Evolutionary conservation across 108 stramenopile genomes (phyloP).

Genomic region (Cyclotella baltica): DNA sequence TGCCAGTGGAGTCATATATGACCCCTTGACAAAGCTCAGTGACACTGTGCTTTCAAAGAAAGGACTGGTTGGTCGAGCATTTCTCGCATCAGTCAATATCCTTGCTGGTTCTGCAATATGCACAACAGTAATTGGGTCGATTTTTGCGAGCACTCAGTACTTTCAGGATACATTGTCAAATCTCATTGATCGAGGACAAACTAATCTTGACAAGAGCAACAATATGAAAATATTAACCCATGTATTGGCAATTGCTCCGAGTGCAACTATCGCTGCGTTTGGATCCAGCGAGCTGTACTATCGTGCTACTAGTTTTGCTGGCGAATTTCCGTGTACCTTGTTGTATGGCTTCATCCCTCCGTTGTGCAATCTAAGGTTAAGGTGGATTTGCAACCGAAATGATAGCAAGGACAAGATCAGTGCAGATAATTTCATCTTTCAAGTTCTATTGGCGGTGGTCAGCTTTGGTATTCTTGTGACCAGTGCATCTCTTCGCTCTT

Average conservation of each 20-base stretch:
- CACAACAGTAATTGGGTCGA: slow-evolving; percentile 40
- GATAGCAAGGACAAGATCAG: neutral
- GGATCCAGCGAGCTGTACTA: slow-evolving; percentile 38
- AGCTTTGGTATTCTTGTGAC: neutral
- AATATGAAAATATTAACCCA: slow-evolving; percentile 9
- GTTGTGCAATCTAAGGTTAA: slow-evolving; percentile 35
- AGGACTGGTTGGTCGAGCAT: slow-evolving; percentile 21
- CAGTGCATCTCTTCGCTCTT: neutral
- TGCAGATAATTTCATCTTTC: too few species aligned
- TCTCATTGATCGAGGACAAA: neutral
- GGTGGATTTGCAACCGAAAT: slow-evolving; percentile 14
- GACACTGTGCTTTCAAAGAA: slow-evolving; percentile 16
- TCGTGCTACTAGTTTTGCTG: slow-evolving; percentile 40
- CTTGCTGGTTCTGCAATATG: slow-evolving; percentile 46
- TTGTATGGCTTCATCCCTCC: slow-evolving; percentile 38
- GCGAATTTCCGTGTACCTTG: slow-evolving; percentile 37
- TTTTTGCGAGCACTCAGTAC: slow-evolving; percentile 35
- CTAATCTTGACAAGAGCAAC: neutral
- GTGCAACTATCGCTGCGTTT: slow-evolving; percentile 21
- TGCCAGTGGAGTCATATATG: slow-evolving; percentile 7
- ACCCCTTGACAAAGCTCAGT: slow-evolving; percentile 30
- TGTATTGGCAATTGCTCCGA: slow-evolving; percentile 27
- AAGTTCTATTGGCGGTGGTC: neutral
- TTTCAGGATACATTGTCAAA: slow-evolving; percentile 24
- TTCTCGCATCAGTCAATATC: slow-evolving; percentile 31